A percentile compares a stretch with the other conserved stretches of the same genome.
These are phyloP conservation scores for Pelargonium nanum DNA, from an alignment of 345 rosid genomes.

Conservation along the genomic window DNA sequence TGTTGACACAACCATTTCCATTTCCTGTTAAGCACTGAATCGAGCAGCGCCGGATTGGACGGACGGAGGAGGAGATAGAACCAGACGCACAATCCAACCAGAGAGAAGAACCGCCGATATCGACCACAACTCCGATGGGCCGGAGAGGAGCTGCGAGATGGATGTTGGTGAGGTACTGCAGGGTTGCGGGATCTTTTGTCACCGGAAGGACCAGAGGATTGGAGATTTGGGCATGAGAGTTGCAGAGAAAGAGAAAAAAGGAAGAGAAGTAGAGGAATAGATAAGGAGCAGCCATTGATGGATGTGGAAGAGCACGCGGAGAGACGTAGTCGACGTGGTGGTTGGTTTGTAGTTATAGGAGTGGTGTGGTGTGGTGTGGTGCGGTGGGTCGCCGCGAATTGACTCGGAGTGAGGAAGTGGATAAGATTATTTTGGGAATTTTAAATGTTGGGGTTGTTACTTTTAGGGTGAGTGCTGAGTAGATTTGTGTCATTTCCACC, in stretches of 20 bases:
- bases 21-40: constrained; percentile 36
- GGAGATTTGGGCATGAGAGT: constrained; percentile 6
- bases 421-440: background rate
- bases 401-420: background rate
- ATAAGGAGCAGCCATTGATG: background rate
- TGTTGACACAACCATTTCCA: background rate
- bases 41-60: constrained; percentile 36
- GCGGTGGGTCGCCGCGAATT: background rate
- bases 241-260: constrained; percentile 13
- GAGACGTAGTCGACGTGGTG: no score
- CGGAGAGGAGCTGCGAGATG: constrained; percentile 18
- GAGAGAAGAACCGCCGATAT: constrained; percentile 40
- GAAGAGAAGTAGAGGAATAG: constrained; percentile 13
- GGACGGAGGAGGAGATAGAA: constrained; percentile 20
- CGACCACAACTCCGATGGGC: constrained; percentile 39
- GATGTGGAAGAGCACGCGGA: no score
- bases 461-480: background rate
- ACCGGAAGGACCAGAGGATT: constrained; percentile 29
- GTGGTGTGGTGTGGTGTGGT: background rate
- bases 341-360: no score
- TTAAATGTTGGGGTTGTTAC: background rate
- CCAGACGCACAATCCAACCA: constrained; percentile 51
- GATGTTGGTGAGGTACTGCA: constrained; percentile 50
- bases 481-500: background rate
- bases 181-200: constrained; percentile 38